phyloP scores from a whole-genome alignment of 345 rosid species.

The Microcos paniculata region DNA sequence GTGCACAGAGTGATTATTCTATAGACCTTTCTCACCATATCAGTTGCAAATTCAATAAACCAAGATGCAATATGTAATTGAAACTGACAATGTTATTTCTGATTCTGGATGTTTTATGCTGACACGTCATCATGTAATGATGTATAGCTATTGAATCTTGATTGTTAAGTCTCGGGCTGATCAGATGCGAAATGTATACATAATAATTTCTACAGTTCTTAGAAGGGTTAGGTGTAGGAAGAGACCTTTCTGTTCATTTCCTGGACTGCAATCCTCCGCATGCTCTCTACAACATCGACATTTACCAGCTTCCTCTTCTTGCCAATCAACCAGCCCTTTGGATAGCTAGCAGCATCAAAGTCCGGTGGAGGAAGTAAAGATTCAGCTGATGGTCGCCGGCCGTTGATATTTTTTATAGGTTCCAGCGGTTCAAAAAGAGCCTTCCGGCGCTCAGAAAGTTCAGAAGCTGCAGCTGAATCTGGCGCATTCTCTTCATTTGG shows the following conservation, averaged over 20 bases:
- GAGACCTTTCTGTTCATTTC: conserved; percentile 95
- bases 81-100: background rate
- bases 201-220: background rate
- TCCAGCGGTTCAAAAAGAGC: conserved; percentile 91
- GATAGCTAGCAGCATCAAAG: conserved; percentile 76
- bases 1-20: background rate
- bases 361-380: conserved; percentile 89
- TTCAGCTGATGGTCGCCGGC: conserved; percentile 54
- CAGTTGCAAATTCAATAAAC: background rate
- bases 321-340: conserved; percentile 91
- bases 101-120: background rate
- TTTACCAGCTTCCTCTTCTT: conserved; percentile 92
- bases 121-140: too few relatives aligned
- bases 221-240: background rate
- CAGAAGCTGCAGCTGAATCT: conserved; percentile 32
- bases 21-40: background rate
- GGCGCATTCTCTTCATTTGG: conserved; percentile 35
- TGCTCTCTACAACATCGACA: conserved; percentile 94
- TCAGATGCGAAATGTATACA: background rate
- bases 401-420: conserved; percentile 46
- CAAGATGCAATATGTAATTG: background rate
- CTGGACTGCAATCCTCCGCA: conserved; percentile 93
- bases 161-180: background rate
- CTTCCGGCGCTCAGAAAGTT: conserved; percentile 73
- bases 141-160: background rate